phyloP scores from a whole-genome alignment of 441 rosid genomes.

The Biscutella laevigata region DNA sequence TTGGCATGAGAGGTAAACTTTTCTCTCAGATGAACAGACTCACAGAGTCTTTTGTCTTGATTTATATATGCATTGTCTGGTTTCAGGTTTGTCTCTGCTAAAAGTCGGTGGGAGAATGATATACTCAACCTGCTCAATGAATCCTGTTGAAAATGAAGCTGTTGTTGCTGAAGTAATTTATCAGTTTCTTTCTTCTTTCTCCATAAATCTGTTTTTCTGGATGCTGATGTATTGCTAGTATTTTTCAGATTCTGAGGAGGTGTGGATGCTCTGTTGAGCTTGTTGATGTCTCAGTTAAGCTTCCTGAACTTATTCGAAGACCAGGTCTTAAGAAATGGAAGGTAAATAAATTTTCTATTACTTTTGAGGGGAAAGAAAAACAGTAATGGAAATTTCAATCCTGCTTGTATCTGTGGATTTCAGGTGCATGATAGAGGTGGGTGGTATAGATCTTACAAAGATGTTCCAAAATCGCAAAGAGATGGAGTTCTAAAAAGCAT shows the following conservation, averaged over 20 bases:
- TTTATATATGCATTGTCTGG: constrained; percentile 4
- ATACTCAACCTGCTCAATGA: constrained; percentile 98
- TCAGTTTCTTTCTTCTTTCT: not conserved
- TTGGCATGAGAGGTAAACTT: constrained; percentile 76
- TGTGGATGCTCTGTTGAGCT: constrained; percentile 80
- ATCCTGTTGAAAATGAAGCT: constrained; percentile 95
- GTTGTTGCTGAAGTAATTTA: constrained; percentile 85
- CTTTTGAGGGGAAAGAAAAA: not conserved
- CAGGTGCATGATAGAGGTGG: constrained; percentile 69
- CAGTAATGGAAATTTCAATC: not conserved
- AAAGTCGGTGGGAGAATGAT: constrained; percentile 97
- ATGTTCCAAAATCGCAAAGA: constrained; percentile 44
- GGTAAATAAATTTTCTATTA: constrained; percentile 31
- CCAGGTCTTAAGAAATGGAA: constrained; percentile 89
- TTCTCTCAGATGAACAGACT: not conserved
- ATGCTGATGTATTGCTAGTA: not conserved
- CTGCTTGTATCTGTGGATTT: constrained; percentile 13
- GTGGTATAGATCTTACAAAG: constrained; percentile 69
- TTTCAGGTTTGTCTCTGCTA: constrained; percentile 62
- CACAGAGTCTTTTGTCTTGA: not conserved
- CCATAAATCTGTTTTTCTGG: not conserved
- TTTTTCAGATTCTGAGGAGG: constrained; percentile 63
- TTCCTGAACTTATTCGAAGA: constrained; percentile 74
- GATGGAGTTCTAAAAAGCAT: constrained; percentile 58
- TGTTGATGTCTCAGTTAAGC: constrained; percentile 64